A percentile compares a stretch with the other conserved stretches of the same genome.
phyloP scores from a whole-genome alignment of 2,329 filamentous ascomycete genomes.

The Penicillium sp. region DNA sequence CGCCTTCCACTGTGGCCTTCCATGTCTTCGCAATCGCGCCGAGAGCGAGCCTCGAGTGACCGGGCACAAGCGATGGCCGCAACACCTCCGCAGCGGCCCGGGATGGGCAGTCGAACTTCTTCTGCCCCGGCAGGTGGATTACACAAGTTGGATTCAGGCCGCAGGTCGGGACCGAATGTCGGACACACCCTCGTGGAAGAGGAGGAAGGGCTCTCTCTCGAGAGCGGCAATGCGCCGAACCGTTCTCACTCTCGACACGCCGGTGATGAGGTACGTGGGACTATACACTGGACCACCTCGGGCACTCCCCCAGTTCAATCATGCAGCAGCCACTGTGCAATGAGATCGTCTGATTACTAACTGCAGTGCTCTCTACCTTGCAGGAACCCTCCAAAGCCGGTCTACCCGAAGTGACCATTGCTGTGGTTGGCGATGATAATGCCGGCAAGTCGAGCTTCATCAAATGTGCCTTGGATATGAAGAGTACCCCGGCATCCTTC shows the following conservation, averaged over 20 bases:
- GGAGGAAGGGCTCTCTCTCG: conserved; percentile 26
- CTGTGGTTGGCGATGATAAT: conserved; percentile 58
- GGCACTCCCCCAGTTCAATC: not conserved
- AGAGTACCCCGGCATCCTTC: conserved; percentile 44
- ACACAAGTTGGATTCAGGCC: conserved; percentile 31
- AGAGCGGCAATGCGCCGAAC: conserved; percentile 18
- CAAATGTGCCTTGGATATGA: conserved; percentile 60
- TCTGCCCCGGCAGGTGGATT: conserved; percentile 40
- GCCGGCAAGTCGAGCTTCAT: conserved; percentile 66
- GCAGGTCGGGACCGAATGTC: conserved; percentile 21
- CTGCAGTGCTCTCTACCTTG: not conserved
- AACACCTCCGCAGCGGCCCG: conserved; percentile 33
- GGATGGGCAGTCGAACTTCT: conserved; percentile 37
- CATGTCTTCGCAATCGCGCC: conserved; percentile 35
- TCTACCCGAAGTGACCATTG: conserved; percentile 62
- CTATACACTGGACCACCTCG: not conserved
- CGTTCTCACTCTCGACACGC: conserved; percentile 13
- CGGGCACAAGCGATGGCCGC: conserved; percentile 29
- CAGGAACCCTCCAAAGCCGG: conserved; percentile 32
- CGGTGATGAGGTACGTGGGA: conserved; percentile 33
- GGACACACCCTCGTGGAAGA: conserved; percentile 36
- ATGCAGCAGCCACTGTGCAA: not conserved
- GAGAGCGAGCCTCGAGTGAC: conserved; percentile 40
- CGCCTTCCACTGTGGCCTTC: conserved; percentile 11
- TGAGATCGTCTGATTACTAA: conserved; percentile 17